Evolutionary conservation across 257 asterid genomes (phyloP), one percentile per base, ranked within the genome.

Genomic region (Paraleonurus japonicus): DNA sequence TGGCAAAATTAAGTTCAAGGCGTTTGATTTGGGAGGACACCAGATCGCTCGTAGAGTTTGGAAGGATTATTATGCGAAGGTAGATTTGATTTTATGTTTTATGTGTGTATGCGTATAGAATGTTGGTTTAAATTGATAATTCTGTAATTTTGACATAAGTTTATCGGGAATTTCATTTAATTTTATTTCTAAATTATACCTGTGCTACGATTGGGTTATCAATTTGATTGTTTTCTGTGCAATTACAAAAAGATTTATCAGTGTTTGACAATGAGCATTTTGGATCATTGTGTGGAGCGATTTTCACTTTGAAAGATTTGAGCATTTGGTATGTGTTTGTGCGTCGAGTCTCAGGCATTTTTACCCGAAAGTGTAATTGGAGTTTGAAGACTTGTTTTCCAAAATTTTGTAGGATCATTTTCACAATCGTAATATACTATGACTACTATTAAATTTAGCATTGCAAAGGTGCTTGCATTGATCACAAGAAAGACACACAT

Each of bases 41-140:
- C 87, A 83, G 75, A 83, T 80, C 76, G 87, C 87, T n/a, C 87
- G 87, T 15, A 74, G 87, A 71, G 87, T 83, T 60, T 83, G 87
- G 87, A 83, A 83, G 81, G 87, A 83, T 67, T 83, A 83, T 75
- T 83, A 83, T 55, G 86, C 83, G 1, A 81, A 81, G 86, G 86
- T 81, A 27, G 23, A 45, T 69, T 65, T 23, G 12, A 66, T 64
- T 69, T 61, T n/a, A 39, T 33, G 17, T 55, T 61, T 7, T 22
- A 5, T 16, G 5, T 73, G 0, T 5, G 17, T 54, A 2, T 66
- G 13, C 54, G 51, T 63, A 17, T 67, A 54, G 13, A 50, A 3
- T 55, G 8, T 64, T 1, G 3, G 16, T 57, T 3, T 57, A 20
- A 45, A 26, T 53, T 19, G 54, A 15, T 67, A 16, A 23, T 70